phyloP scores from a whole-genome alignment of 805 yeast genomes.

The Ogataea populi-albae region DNA sequence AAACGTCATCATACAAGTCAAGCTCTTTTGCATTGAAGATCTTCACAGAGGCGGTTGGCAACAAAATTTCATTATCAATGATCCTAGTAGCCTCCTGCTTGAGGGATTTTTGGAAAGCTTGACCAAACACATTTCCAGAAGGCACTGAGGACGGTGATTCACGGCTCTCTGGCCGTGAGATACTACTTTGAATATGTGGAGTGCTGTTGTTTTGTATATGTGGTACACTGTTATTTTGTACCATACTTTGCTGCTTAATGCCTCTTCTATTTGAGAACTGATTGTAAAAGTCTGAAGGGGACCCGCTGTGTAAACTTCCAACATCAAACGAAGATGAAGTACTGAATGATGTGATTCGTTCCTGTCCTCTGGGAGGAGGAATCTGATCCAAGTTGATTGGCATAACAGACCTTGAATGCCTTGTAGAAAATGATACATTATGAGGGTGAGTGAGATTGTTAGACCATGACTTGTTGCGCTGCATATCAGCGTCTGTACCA shows the following conservation, averaged over 20 bases:
- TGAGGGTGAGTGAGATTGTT: slow-evolving; percentile 1
- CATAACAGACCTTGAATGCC: slow-evolving; percentile 14
- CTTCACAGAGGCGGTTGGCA: slow-evolving; percentile 40
- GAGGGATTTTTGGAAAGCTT: slow-evolving; percentile 21
- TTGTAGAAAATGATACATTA: slow-evolving; percentile 18
- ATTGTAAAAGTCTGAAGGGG: slow-evolving; percentile 28
- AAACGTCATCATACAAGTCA: slow-evolving; percentile 44
- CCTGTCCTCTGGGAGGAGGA: slow-evolving; percentile 8
- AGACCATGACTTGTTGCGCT: slow-evolving; percentile 1
- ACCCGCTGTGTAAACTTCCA: slow-evolving; percentile 24
- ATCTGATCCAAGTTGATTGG: slow-evolving; percentile 6
- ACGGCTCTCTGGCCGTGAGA: slow-evolving; percentile 9
- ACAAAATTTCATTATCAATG: background rate
- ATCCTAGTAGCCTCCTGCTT: background rate
- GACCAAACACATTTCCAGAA: slow-evolving; percentile 23
- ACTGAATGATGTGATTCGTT: slow-evolving; percentile 24
- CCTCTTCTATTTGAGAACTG: slow-evolving; percentile 29
- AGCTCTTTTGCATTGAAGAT: slow-evolving; percentile 44
- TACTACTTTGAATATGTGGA: no score
- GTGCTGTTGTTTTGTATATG: no score
- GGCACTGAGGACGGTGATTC: slow-evolving; percentile 18
- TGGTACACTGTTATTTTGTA: background rate
- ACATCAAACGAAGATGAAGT: slow-evolving; percentile 24
- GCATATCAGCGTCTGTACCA: slow-evolving; percentile 1
- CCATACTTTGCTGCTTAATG: slow-evolving; percentile 17